Percentiles rank a stretch among this genome's conserved stretches.
Conservation (phyloP, 2,329 filamentous ascomycete genomes). For the Dryadomyces sulphureus region DNA sequence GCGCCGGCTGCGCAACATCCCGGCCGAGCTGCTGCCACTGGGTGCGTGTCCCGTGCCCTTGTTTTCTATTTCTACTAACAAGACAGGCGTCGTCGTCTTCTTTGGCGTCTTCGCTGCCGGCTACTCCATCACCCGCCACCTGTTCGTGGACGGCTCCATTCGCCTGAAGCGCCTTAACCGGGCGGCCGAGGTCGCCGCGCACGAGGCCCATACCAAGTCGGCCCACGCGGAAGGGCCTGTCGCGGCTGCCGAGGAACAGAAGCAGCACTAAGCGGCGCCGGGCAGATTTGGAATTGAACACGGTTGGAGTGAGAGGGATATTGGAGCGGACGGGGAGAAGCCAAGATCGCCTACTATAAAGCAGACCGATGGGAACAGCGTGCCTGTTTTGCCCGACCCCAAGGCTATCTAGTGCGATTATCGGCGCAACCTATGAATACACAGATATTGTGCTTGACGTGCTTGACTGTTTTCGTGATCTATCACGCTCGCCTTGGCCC, state of each 20-base stretch:
- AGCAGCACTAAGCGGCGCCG: slow-evolving; percentile 2
- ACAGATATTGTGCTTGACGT: not conserved
- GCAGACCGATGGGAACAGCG: not conserved
- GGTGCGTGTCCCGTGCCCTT: slow-evolving; percentile 40
- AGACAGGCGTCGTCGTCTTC: slow-evolving; percentile 65
- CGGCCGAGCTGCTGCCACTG: slow-evolving; percentile 85
- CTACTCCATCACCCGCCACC: slow-evolving; percentile 74
- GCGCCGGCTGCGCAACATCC: slow-evolving; percentile 76
- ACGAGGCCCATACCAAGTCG: slow-evolving; percentile 17
- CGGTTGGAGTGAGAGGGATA: not conserved
- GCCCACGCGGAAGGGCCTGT: slow-evolving; percentile 3
- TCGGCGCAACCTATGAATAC: not conserved
- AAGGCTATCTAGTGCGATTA: too few species aligned
- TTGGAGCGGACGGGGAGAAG: not conserved
- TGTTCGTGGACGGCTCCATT: slow-evolving; percentile 81
- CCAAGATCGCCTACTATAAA: too few species aligned
- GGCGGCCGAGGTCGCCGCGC: slow-evolving; percentile 24
- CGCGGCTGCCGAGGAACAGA: slow-evolving; percentile 5
- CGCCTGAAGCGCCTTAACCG: slow-evolving; percentile 63
- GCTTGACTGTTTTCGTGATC: not conserved
- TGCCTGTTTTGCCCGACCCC: too few species aligned
- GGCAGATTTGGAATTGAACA: too few species aligned
- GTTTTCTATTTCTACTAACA: not conserved
- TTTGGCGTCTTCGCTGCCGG: slow-evolving; percentile 68
- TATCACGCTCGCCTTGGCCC: slow-evolving; percentile 65